These are phyloP conservation scores for Singerocomus rubriflavus DNA, from an alignment of 1,284 basidiomycete species.

Conservation along the genomic window DNA sequence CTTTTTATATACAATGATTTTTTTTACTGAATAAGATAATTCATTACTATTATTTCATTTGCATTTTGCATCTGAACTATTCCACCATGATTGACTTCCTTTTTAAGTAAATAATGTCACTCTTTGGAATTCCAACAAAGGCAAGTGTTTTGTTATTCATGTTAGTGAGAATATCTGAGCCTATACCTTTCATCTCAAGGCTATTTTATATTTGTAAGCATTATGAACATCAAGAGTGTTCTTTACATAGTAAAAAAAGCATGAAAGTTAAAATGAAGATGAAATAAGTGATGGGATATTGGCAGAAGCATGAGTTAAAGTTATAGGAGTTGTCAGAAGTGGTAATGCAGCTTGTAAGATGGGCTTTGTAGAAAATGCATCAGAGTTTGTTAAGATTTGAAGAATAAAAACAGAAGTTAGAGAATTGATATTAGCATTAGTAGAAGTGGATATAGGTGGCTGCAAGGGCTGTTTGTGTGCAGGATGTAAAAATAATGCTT, in stretches of 20 bases:
- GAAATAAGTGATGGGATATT: background rate
- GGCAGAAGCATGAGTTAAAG: too few species aligned
- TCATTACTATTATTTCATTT: slow-evolving; percentile 2
- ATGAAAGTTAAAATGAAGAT: slow-evolving; percentile 7
- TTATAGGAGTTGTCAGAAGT: too few species aligned
- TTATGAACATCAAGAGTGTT: background rate
- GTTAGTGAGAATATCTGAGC: slow-evolving; percentile 12
- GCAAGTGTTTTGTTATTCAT: slow-evolving; percentile 1
- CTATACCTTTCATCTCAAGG: slow-evolving; percentile 2
- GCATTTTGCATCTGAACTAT: slow-evolving; percentile 11
- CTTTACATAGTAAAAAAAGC: slow-evolving; percentile 15
- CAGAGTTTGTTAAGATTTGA: background rate
- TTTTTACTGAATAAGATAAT: background rate
- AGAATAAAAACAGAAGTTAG: slow-evolving; percentile 6
- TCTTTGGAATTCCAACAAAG: slow-evolving; percentile 1
- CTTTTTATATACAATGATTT: background rate
- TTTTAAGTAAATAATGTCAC: background rate
- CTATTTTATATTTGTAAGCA: background rate
- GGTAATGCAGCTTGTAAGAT: background rate
- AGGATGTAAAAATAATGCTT: background rate
- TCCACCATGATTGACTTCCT: slow-evolving; percentile 12
- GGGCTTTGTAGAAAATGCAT: background rate
- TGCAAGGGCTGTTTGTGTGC: background rate
- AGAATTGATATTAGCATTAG: background rate
- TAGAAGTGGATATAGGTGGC: background rate